Percentiles rank a stretch among this genome's conserved stretches.
Evolutionary conservation across 2,329 filamentous ascomycete species (phyloP).

Genomic region (Trichoderma sp.): DNA sequence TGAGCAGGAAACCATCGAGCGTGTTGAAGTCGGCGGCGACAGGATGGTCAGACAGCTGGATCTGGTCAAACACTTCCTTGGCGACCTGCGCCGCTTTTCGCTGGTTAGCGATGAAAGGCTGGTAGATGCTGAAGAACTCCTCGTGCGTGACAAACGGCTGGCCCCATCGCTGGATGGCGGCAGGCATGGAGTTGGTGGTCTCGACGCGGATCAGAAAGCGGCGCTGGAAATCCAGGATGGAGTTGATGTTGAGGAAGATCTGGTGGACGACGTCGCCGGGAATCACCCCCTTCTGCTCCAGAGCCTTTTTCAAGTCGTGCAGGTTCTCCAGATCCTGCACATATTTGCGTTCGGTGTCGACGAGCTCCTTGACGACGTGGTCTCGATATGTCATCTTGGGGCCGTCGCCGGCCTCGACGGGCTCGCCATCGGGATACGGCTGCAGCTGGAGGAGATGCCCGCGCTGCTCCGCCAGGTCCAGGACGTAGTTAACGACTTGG

Average conservation of each 20-base stretch:
- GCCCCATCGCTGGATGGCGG: slow-evolving; percentile 87
- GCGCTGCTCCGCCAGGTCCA: slow-evolving; percentile 80
- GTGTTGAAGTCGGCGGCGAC: slow-evolving; percentile 88
- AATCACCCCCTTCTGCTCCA: slow-evolving; percentile 85
- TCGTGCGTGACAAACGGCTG: slow-evolving; percentile 83
- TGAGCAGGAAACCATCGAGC: slow-evolving; percentile 87
- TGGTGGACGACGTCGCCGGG: slow-evolving; percentile 89
- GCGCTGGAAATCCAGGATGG: slow-evolving; percentile 91
- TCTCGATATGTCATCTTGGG: slow-evolving; percentile 75
- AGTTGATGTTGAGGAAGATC: slow-evolving; percentile 95
- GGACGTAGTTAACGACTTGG: slow-evolving; percentile 86
- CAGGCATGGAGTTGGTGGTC: slow-evolving; percentile 84
- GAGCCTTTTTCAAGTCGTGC: slow-evolving; percentile 84
- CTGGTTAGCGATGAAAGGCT: slow-evolving; percentile 97
- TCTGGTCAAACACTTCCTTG: slow-evolving; percentile 83
- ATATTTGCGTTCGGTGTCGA: slow-evolving; percentile 95
- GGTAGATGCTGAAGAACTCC: slow-evolving; percentile 88
- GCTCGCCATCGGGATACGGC: slow-evolving; percentile 59
- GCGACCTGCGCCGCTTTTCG: slow-evolving; percentile 86
- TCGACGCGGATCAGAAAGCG: slow-evolving; percentile 94
- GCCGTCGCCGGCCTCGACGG: slow-evolving; percentile 52
- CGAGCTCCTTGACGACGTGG: slow-evolving; percentile 86
- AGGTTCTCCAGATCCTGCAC: slow-evolving; percentile 95
- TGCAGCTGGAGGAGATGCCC: slow-evolving; percentile 69
- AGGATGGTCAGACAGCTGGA: slow-evolving; percentile 70